Conservation (phyloP, 192 early-diverging fungal species). For the Phlyctochytrium planicorne region DNA sequence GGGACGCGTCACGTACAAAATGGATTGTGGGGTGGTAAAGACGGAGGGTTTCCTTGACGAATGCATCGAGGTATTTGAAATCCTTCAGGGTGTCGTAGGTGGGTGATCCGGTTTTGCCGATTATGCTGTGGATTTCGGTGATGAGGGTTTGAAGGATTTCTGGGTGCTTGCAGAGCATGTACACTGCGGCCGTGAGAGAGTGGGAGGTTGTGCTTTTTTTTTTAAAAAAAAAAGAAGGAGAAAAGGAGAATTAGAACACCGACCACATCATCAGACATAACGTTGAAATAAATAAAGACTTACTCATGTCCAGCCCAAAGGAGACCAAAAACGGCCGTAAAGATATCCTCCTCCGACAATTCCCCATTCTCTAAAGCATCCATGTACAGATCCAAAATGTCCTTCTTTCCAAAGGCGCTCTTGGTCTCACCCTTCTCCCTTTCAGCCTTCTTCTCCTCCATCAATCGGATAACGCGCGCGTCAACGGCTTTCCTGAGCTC, state of each 20-base stretch:
- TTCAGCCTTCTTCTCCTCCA: too few relatives aligned
- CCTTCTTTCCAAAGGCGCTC: too few relatives aligned
- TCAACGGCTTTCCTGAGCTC: too few relatives aligned
- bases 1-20: neutral
- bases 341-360: neutral
- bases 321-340: neutral
- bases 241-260: too few relatives aligned
- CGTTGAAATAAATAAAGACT: neutral
- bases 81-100: neutral
- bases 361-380: neutral
- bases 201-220: neutral
- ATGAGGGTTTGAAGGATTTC: neutral
- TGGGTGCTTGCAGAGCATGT: neutral
- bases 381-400: too few relatives aligned
- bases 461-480: too few relatives aligned
- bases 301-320: neutral
- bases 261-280: too few relatives aligned
- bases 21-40: neutral
- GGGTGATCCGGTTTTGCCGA: neutral
- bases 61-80: slow-evolving; percentile 15
- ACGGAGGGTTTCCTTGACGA: slow-evolving; percentile 18
- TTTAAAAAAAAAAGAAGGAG: too few relatives aligned
- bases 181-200: neutral
- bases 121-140: neutral
- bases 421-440: too few relatives aligned